Percentiles rank a stretch among this genome's conserved stretches.
Conservation (phyloP, 208 protist genomes). For the Wallacemonas collosoma region DNA sequence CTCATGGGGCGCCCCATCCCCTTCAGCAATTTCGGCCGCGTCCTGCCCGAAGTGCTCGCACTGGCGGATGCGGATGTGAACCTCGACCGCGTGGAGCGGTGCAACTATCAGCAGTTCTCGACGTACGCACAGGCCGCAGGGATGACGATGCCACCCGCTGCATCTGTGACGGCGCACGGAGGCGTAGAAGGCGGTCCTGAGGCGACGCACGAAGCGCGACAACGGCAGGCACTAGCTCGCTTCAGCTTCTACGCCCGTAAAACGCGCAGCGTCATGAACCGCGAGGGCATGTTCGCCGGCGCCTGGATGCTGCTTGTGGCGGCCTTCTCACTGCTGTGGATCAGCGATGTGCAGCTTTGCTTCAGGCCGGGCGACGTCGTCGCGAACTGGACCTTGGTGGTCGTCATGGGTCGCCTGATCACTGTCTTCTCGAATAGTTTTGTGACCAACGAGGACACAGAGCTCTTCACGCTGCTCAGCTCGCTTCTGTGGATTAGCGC, state of each 20-base stretch:
- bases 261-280: constrained; percentile 52
- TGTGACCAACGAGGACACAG: constrained; percentile 69
- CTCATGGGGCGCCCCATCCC: constrained; percentile 95
- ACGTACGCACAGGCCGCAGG: constrained; percentile 37
- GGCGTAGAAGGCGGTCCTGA: too few species aligned
- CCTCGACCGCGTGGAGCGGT: constrained; percentile 41
- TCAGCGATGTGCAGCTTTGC: constrained; percentile 24
- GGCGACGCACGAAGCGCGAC: constrained; percentile 5
- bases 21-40: constrained; percentile 93
- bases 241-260: constrained; percentile 57
- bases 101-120: constrained; percentile 55
- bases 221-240: constrained; percentile 33
- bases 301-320: constrained; percentile 40
- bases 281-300: constrained; percentile 48
- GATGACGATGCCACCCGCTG: constrained; percentile 28
- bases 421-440: constrained; percentile 79
- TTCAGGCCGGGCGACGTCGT: constrained; percentile 18
- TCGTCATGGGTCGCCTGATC: constrained; percentile 50
- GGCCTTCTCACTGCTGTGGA: constrained; percentile 45
- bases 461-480: constrained; percentile 23
- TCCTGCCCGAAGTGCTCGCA: constrained; percentile 84
- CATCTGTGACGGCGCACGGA: constrained; percentile 3
- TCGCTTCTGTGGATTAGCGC: not conserved
- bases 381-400: constrained; percentile 28
- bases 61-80: constrained; percentile 50